Evolutionary conservation across 257 asterid genomes (phyloP), one percentile per base, ranked within the genome.

Genomic region (Petunia axillaris): DNA sequence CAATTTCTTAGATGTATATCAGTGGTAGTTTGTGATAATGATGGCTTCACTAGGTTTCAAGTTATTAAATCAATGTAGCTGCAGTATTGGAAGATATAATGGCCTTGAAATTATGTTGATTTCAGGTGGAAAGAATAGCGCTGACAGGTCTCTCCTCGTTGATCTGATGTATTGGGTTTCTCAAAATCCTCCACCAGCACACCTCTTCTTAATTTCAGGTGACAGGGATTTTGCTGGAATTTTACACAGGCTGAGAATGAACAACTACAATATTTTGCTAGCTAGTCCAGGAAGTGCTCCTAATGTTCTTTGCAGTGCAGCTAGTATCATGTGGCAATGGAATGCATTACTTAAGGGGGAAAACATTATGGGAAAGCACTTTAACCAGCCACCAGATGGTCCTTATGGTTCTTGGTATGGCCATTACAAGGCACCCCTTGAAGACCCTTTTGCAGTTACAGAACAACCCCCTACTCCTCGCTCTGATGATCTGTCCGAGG

Each of bases 311-410:
- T 89, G 93, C 87, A 88, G 97, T 89, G 95, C 99, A 59, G 98
- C 99, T 64, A 93, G 97, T 84, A 85, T 93, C 74, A 91, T 93
- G 98, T 95, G 99, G 99, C 95, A 86, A 16, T 95, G 99, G 99
- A 88, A 88, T 77, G 81, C 93, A 15, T 85, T 95, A 88, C 87
- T 92, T 46, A 90, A 83, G 77, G 99, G 97, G 65, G 97, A 92
- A 84, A 82, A 89, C 57, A 93, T 93, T 46, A 35, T 83, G 0
- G 99, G 97, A 65, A 95, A 88, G 86, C 90, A 91, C 79, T 93
- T 90, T 86, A 95, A 95, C 86, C 97, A 90, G 82, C 99, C 99
- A 10, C 99, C 99, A 2, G 99, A 95, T 81, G 98, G 99, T 70
- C 97, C 93, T 0, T 87, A 89, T 73, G 85, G 89, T 83, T 93